Conservation (phyloP, 2,329 filamentous ascomycete genomes). For the Catunica adiposa region DNA sequence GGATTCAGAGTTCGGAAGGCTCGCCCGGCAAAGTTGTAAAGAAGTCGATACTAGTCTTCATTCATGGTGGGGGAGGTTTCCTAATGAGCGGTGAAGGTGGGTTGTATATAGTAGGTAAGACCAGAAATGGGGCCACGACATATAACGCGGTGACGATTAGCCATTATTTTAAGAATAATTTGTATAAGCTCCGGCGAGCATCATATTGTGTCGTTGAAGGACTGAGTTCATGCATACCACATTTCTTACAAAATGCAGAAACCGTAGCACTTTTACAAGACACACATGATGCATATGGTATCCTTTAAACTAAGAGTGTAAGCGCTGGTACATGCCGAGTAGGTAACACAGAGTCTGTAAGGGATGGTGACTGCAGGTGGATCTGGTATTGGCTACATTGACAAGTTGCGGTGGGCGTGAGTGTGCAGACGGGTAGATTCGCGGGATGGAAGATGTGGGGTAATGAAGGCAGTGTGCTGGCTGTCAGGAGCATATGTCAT, state of each 20-base stretch:
- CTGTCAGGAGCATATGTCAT: not conserved
- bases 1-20: slow-evolving; percentile 34
- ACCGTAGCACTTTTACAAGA: no score
- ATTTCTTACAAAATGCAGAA: no score
- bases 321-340: no score
- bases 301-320: no score
- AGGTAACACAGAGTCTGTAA: not conserved
- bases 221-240: no score
- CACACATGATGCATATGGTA: no score
- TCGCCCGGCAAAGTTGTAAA: not conserved
- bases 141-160: not conserved
- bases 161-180: not conserved
- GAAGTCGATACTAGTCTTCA: not conserved
- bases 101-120: not conserved
- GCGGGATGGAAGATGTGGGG: not conserved
- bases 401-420: not conserved
- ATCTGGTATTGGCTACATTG: not conserved
- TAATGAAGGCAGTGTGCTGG: not conserved
- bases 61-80: not conserved
- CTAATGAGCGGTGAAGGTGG: not conserved
- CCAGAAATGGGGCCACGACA: not conserved
- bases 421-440: no score
- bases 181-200: no score
- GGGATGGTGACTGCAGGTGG: not conserved
- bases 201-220: no score